Conservation (phyloP, 2,329 filamentous ascomycete species). For the Trichoderma sp. region DNA sequence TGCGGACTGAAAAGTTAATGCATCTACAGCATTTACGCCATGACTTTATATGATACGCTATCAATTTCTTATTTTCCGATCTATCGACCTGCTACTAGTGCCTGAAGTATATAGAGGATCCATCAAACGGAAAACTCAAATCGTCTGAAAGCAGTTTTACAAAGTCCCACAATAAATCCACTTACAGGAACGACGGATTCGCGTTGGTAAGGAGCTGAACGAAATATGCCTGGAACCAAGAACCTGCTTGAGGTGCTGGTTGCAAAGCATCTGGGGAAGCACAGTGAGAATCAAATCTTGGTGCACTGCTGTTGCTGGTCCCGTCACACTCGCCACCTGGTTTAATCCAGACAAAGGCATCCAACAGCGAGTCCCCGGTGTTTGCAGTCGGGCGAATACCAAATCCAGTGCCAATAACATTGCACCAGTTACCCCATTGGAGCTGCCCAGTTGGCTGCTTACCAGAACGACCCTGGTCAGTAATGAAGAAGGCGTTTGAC, state of each 20-base stretch:
- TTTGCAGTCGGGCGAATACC: not conserved
- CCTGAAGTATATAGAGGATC: not conserved
- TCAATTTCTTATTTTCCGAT: not conserved
- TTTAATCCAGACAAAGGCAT: conserved; percentile 3
- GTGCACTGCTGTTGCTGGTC: not conserved
- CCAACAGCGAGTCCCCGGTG: not conserved
- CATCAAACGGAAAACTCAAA: not conserved
- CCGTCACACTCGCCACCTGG: conserved; percentile 8
- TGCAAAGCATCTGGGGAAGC: not conserved
- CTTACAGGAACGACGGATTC: conserved; percentile 7
- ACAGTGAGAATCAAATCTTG: conserved; percentile 2
- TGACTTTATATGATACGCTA: not conserved
- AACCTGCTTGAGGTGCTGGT: not conserved
- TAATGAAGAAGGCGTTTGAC: not conserved
- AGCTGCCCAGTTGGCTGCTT: conserved; percentile 3
- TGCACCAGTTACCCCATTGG: conserved; percentile 4
- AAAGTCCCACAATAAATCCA: not conserved
- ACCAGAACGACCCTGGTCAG: conserved; percentile 6
- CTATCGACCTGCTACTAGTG: not conserved
- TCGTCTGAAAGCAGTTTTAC: not conserved
- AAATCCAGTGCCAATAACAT: conserved; percentile 2
- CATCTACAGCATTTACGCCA: not conserved
- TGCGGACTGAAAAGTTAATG: not conserved
- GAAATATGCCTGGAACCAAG: conserved; percentile 12
- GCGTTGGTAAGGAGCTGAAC: conserved; percentile 11